Conservation (phyloP, 805 yeast genomes). For the Wickerhamiella parazyma region DNA sequence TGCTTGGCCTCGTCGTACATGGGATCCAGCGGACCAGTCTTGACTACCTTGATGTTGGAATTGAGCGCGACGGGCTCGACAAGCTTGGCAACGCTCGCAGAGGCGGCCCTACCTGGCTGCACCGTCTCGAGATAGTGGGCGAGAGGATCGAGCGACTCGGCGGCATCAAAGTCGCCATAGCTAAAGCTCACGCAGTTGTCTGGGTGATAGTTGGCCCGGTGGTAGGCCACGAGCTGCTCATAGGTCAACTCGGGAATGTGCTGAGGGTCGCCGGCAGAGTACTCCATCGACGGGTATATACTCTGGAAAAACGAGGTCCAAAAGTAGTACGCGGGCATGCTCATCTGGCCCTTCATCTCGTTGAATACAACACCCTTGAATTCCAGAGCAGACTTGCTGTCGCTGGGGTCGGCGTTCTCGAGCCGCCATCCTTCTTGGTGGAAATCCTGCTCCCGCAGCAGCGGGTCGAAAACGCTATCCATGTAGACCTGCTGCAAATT, state of each 20-base stretch:
- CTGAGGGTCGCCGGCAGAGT: slow-evolving; percentile 90
- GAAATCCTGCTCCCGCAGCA: slow-evolving; percentile 67
- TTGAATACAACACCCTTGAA: slow-evolving; percentile 96
- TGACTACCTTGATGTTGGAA: slow-evolving; percentile 27
- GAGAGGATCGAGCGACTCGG: slow-evolving; percentile 17
- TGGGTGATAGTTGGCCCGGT: slow-evolving; percentile 68
- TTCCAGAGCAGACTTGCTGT: slow-evolving; percentile 44
- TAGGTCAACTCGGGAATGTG: slow-evolving; percentile 61
- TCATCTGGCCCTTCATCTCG: slow-evolving; percentile 96
- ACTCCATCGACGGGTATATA: slow-evolving; percentile 70
- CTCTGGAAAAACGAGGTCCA: slow-evolving; percentile 75
- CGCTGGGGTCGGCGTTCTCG: slow-evolving; percentile 52
- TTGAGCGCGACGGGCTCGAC: slow-evolving; percentile 31
- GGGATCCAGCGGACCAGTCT: slow-evolving; percentile 73
- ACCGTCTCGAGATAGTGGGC: slow-evolving; percentile 12
- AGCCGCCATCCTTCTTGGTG: slow-evolving; percentile 96
- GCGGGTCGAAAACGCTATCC: slow-evolving; percentile 75
- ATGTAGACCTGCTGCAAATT: slow-evolving; percentile 80
- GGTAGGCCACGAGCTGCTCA: slow-evolving; percentile 68
- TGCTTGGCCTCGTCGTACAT: slow-evolving; percentile 54
- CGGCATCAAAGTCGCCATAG: slow-evolving; percentile 51
- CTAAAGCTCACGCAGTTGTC: slow-evolving; percentile 78
- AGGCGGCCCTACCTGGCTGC: neutral
- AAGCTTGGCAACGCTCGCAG: neutral
- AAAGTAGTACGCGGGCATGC: slow-evolving; percentile 72